Evolutionary conservation across 2,329 filamentous ascomycete genomes (phyloP), one percentile per base, ranked within the genome.

Genomic region (Harringtonia lauricola): DNA sequence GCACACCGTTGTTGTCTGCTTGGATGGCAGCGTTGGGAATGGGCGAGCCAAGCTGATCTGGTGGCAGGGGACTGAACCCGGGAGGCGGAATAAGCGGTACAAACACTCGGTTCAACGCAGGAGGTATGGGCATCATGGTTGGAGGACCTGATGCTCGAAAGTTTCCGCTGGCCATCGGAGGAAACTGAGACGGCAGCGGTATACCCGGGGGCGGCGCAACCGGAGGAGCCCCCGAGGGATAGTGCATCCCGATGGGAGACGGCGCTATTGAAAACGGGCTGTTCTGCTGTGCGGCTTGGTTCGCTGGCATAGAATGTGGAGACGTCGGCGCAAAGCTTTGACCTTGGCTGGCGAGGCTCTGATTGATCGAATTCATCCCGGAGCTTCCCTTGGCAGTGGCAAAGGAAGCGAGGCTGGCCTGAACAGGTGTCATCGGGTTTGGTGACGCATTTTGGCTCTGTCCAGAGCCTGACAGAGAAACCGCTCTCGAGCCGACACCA

Each of bases 321-420:
- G 42, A 44, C 9, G 36, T 28, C 22, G 29, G 31, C 5, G 21
- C 7, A 2, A 35, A 21, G 34, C 34, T 38, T 21, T 19, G 39
- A 2, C 21, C 22, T 2, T 17, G 2, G 17, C 35, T 17, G 15
- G 19, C 34, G 8, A 38, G 2, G 21, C 34, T 21, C 41, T 52
- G 55, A 33, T 41, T 26, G 34, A 34, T 19, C 10, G 52, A 54
- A 42, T 38, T 42, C 14, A 36, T 35, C 9, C 14, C 17, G 2
- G 36, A 33, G 21, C 19, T 35, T 9, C 28, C 21, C 39, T 40
- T 72, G 57, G 71, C 67, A 57, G 76, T 67, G 46, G 76, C 74
- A 45, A 79, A 78, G 10, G 76, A 76, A 29, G 76, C 74, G 17
- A 78, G 79, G 47, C 79, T 82, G 36, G 72, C 73, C 50, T 84